These are phyloP conservation scores for Crinitomyces ghanaensis DNA, from an alignment of 805 yeast species.

Conservation along the genomic window DNA sequence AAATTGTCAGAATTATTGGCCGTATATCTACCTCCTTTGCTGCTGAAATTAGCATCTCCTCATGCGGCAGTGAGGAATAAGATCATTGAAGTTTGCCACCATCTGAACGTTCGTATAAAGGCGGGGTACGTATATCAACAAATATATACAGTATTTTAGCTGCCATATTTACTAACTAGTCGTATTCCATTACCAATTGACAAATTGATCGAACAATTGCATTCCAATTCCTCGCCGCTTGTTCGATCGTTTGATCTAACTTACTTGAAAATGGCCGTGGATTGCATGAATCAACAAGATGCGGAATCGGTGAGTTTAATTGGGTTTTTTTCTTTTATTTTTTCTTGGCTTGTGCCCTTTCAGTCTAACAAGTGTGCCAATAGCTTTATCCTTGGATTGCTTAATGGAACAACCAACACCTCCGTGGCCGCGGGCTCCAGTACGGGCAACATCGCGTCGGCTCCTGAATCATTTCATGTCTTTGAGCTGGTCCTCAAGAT, in stretches of 20 bases:
- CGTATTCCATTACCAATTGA: constrained; percentile 49
- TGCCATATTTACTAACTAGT: constrained; percentile 9
- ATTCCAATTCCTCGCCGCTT: too few species aligned
- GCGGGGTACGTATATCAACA: constrained; percentile 19
- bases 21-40: constrained; percentile 61
- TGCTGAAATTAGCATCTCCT: constrained; percentile 67
- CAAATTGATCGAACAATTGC: constrained; percentile 53
- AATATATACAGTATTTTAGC: background rate
- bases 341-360: too few species aligned
- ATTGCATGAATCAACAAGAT: constrained; percentile 35
- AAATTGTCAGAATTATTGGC: constrained; percentile 52
- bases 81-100: constrained; percentile 54
- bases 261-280: constrained; percentile 58
- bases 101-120: constrained; percentile 56
- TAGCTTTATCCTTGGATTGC: too few species aligned
- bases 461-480: too few species aligned
- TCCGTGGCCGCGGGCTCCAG: too few species aligned
- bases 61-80: constrained; percentile 54
- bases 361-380: too few species aligned
- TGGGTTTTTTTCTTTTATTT: too few species aligned
- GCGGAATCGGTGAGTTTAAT: too few species aligned
- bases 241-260: constrained; percentile 32
- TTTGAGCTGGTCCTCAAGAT: too few species aligned
- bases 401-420: too few species aligned
- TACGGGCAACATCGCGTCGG: too few species aligned